Conservation (phyloP, 768 basidiomycete genomes). For the Amanita inopinata region DNA sequence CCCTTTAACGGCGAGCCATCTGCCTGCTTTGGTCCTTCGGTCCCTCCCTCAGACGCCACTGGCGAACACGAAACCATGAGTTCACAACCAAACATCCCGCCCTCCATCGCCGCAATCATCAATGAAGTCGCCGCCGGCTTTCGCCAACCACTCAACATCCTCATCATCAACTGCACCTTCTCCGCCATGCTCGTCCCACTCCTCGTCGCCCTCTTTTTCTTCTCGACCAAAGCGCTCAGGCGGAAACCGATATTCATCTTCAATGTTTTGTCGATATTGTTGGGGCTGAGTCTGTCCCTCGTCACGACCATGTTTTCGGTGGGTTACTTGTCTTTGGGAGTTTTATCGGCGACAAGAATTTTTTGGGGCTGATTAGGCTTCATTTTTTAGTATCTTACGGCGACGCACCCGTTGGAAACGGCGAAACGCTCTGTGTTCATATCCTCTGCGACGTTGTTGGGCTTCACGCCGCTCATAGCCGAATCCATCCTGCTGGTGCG, state of each 20-base stretch:
- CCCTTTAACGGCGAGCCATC: too few species aligned
- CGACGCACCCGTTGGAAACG: constrained; percentile 1
- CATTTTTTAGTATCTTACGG: too few species aligned
- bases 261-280: constrained; percentile 14
- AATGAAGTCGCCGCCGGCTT: too few species aligned
- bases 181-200: constrained; percentile 11
- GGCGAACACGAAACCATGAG: too few species aligned
- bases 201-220: constrained; percentile 14
- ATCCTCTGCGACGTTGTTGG: constrained; percentile 7
- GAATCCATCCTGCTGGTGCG: constrained; percentile 18
- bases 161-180: constrained; percentile 4
- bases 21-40: too few species aligned
- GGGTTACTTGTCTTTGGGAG: constrained; percentile 6
- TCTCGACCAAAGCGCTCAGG: constrained; percentile 14
- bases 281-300: constrained; percentile 11
- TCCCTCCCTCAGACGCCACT: too few species aligned
- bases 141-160: neutral
- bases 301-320: constrained; percentile 6
- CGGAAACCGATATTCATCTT: constrained; percentile 15
- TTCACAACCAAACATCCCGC: too few species aligned
- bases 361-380: neutral
- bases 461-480: constrained; percentile 14
- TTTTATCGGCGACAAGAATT: neutral
- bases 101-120: too few species aligned
- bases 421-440: constrained; percentile 3